Percentiles rank a stretch among this genome's conserved stretches.
phyloP scores from a whole-genome alignment of 2,329 filamentous ascomycete genomes.

The Aspergillus viridinutans region DNA sequence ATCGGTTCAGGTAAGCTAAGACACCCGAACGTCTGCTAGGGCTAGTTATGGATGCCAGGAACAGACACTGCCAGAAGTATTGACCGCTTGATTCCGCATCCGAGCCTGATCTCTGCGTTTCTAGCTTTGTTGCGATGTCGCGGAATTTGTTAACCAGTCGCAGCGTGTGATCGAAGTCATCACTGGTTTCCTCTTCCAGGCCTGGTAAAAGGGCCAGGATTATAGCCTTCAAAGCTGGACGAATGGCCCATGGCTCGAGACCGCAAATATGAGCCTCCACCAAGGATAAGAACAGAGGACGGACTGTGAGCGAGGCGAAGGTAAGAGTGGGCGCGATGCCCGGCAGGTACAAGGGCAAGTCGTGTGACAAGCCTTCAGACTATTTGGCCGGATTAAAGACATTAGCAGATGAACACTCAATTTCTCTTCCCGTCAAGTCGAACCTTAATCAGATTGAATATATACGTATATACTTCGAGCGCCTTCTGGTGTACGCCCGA shows the following conservation, averaged over 20 bases:
- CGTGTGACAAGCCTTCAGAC: constrained; percentile 69
- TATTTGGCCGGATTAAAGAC: constrained; percentile 23
- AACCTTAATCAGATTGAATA: constrained; percentile 81
- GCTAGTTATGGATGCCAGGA: constrained; percentile 87
- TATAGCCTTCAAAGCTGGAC: constrained; percentile 85
- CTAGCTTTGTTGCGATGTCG: constrained; percentile 52
- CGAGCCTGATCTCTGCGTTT: constrained; percentile 47
- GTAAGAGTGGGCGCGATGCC: constrained; percentile 85
- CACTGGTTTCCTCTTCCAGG: constrained; percentile 91
- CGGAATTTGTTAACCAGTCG: constrained; percentile 75
- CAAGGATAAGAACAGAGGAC: constrained; percentile 77
- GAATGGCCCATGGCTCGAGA: constrained; percentile 65
- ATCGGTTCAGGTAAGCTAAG: constrained; percentile 76
- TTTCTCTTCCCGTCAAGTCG: constrained; percentile 13
- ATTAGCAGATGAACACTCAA: constrained; percentile 9
- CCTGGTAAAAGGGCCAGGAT: constrained; percentile 86
- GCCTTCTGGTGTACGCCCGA: constrained; percentile 98
- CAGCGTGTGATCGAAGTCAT: constrained; percentile 89
- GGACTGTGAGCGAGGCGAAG: constrained; percentile 88
- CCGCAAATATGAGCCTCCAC: constrained; percentile 75
- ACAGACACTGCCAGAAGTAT: constrained; percentile 98
- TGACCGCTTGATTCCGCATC: constrained; percentile 62
- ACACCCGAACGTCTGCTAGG: constrained; percentile 79
- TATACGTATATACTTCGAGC: constrained; percentile 84
- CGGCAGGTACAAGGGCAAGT: constrained; percentile 83